These are phyloP conservation scores for Trichoderma guizhouense DNA, from an alignment of 2,329 filamentous ascomycete species.

Conservation along the genomic window DNA sequence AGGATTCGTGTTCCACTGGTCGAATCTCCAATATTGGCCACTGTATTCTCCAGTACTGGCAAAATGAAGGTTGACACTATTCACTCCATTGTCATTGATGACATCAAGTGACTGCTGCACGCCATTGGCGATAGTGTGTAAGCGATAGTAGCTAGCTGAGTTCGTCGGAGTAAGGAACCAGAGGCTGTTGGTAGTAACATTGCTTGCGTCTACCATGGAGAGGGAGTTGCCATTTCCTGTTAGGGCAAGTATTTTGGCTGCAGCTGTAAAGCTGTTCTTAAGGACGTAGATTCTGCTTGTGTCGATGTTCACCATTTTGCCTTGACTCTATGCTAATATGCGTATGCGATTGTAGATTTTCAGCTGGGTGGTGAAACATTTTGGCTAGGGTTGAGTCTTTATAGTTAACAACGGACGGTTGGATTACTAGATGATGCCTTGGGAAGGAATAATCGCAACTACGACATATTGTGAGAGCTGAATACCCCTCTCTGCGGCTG, in stretches of 20 bases:
- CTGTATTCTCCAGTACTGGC: not conserved
- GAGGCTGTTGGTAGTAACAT: not conserved
- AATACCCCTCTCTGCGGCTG: not conserved
- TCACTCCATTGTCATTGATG: not conserved
- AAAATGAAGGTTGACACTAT: not conserved
- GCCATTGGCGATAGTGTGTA: not conserved
- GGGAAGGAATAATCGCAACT: not conserved
- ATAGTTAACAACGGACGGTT: not conserved
- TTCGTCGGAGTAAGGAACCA: conserved; percentile 6
- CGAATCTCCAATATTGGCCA: conserved; percentile 4
- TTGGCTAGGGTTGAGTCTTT: not conserved
- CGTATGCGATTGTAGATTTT: not conserved
- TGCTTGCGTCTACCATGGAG: not conserved
- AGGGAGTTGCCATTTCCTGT: not conserved
- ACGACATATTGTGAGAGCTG: not conserved
- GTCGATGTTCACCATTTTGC: conserved; percentile 10
- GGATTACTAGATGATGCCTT: not conserved
- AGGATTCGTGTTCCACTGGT: not conserved
- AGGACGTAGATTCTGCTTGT: not conserved
- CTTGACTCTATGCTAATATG: not conserved
- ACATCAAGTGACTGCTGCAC: not conserved
- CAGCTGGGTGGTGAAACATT: not conserved
- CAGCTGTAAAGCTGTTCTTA: conserved; percentile 1
- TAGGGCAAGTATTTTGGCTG: not conserved
- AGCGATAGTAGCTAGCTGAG: not conserved